These are phyloP conservation scores for Pyronema domesticum DNA, from an alignment of 495 filamentous ascomycete species.

Conservation along the genomic window DNA sequence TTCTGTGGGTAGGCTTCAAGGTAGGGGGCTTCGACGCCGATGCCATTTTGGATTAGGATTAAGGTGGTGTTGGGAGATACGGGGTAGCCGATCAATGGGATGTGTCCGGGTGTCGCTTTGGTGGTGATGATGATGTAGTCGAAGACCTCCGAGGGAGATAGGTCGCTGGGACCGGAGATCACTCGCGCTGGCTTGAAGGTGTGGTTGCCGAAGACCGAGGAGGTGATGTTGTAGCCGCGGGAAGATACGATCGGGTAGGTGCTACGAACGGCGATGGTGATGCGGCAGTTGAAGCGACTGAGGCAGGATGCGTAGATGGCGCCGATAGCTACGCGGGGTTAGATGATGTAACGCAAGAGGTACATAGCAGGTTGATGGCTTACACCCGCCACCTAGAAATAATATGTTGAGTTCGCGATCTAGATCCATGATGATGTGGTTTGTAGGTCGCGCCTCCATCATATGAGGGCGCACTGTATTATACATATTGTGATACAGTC, in stretches of 20 bases:
- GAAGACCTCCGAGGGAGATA: slow-evolving; percentile 24
- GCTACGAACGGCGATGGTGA: slow-evolving; percentile 12
- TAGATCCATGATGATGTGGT: too few species aligned
- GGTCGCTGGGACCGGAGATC: not conserved
- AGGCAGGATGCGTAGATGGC: slow-evolving; percentile 17
- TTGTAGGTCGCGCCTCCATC: too few species aligned
- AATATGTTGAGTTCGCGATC: too few species aligned
- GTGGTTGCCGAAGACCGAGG: slow-evolving; percentile 6
- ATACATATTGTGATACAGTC: too few species aligned
- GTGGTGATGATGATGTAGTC: slow-evolving; percentile 44
- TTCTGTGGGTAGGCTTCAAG: slow-evolving; percentile 34
- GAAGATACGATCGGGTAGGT: slow-evolving; percentile 10
- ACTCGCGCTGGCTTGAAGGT: slow-evolving; percentile 10
- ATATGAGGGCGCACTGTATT: too few species aligned
- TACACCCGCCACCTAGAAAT: too few species aligned
- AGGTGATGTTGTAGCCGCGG: slow-evolving; percentile 12
- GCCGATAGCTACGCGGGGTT: slow-evolving; percentile 11
- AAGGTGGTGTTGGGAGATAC: slow-evolving; percentile 33
- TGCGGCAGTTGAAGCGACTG: slow-evolving; percentile 7
- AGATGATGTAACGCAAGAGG: too few species aligned
- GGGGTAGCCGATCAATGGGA: slow-evolving; percentile 35
- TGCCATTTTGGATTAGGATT: slow-evolving; percentile 43
- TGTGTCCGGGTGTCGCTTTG: slow-evolving; percentile 34
- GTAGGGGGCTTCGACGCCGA: slow-evolving; percentile 44
- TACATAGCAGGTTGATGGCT: too few species aligned